Evolutionary conservation across 495 filamentous ascomycete genomes (phyloP).

Genomic region (Podospora comata): DNA sequence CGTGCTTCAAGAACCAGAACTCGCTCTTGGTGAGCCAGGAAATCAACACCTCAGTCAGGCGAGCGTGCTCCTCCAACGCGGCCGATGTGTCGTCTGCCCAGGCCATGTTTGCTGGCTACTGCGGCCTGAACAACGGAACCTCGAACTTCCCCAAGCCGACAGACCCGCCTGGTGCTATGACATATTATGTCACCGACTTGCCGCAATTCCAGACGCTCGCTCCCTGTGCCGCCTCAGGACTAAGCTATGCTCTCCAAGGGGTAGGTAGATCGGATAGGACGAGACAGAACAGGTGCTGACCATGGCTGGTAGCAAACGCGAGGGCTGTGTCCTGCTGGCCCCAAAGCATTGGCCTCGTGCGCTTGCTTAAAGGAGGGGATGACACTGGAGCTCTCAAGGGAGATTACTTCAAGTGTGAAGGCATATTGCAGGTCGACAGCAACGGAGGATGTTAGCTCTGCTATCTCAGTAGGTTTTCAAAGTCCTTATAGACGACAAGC

Average conservation of each 20-base stretch:
- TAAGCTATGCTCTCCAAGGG: slow-evolving; percentile 40
- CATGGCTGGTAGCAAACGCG: slow-evolving; percentile 33
- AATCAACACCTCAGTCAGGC: slow-evolving; percentile 43
- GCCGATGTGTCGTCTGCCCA: slow-evolving; percentile 47
- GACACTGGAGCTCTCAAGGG: slow-evolving; percentile 34
- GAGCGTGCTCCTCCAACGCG: slow-evolving; percentile 37
- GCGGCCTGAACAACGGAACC: slow-evolving; percentile 44
- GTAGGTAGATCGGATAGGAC: slow-evolving; percentile 28
- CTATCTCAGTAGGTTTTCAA: slow-evolving; percentile 19
- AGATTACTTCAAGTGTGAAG: slow-evolving; percentile 40
- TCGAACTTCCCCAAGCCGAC: slow-evolving; percentile 43
- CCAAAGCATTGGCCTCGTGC: slow-evolving; percentile 47
- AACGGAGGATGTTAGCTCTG: slow-evolving; percentile 46
- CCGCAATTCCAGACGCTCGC: slow-evolving; percentile 43
- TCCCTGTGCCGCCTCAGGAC: slow-evolving; percentile 40
- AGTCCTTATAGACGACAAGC: background rate
- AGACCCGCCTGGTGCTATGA: slow-evolving; percentile 46
- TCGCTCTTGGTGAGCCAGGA: slow-evolving; percentile 35
- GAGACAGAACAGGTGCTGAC: background rate
- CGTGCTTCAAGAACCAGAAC: slow-evolving; percentile 48
- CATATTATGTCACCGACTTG: slow-evolving; percentile 51
- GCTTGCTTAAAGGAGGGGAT: slow-evolving; percentile 48
- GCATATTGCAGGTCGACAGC: slow-evolving; percentile 43
- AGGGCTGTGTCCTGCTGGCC: slow-evolving; percentile 41
- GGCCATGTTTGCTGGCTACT: slow-evolving; percentile 49